A percentile compares a stretch with the other conserved stretches of the same genome.
These are phyloP conservation scores for Nannochloropsis salina DNA, from an alignment of 108 stramenopile species.

Conservation along the genomic window DNA sequence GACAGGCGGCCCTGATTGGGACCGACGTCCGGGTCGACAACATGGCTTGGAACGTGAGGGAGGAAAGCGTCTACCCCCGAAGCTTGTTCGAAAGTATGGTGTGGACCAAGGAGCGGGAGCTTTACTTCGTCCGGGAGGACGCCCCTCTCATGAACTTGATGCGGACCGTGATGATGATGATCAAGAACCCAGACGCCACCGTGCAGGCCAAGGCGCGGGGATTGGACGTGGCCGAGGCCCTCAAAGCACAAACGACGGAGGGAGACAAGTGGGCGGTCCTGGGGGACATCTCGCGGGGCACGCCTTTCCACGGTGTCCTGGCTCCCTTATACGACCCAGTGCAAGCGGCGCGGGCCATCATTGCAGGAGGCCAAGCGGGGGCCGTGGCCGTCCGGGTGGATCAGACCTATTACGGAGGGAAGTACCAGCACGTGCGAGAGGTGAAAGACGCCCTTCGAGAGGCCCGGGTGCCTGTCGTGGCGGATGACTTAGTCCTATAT, in stretches of 20 bases:
- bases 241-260: background rate
- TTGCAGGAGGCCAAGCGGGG: background rate
- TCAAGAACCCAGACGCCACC: background rate
- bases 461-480: background rate
- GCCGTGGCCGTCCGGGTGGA: background rate
- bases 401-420: background rate
- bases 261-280: background rate
- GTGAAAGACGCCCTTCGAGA: background rate
- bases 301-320: background rate
- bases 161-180: conserved; percentile 17
- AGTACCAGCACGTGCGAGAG: conserved; percentile 11
- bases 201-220: conserved; percentile 12
- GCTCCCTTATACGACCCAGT: background rate
- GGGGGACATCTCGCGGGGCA: background rate
- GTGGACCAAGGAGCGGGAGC: background rate
- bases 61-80: background rate
- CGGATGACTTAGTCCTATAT: background rate
- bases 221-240: background rate
- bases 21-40: background rate
- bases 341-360: background rate
- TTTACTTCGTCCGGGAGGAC: conserved; percentile 12
- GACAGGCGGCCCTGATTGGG: conserved; percentile 19
- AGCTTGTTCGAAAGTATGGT: conserved; percentile 6
- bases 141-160: background rate
- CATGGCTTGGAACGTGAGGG: background rate